Conservation (phyloP, 1,139 yeast species). For the Blastobotrys aristatus region DNA sequence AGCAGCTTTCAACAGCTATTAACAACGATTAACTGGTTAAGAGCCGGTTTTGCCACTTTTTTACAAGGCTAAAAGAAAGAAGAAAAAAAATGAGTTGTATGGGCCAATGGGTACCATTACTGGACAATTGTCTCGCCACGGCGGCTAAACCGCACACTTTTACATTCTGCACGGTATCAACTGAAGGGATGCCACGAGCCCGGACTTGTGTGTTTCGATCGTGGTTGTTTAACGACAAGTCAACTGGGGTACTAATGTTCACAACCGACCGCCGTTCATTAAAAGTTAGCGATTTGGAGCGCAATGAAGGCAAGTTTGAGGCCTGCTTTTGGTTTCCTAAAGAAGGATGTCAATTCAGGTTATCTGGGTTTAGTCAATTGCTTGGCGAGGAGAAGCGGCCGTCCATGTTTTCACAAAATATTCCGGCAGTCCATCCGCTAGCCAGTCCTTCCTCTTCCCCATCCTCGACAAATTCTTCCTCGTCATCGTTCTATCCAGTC, state of each 20-base stretch:
- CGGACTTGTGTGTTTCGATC: constrained; percentile 73
- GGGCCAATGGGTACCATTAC: constrained; percentile 30
- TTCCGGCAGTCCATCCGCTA: constrained; percentile 13
- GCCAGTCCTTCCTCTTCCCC: constrained; percentile 13
- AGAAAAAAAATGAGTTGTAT: constrained; percentile 22
- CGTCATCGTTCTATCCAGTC: constrained; percentile 20
- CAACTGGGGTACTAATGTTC: constrained; percentile 62
- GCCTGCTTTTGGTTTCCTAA: constrained; percentile 69
- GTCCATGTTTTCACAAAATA: constrained; percentile 8
- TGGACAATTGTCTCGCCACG: constrained; percentile 23
- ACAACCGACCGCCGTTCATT: constrained; percentile 69
- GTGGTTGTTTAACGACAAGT: constrained; percentile 63
- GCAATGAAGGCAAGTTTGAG: constrained; percentile 53
- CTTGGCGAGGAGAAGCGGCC: constrained; percentile 12
- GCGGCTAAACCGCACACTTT: constrained; percentile 38
- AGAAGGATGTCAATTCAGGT: constrained; percentile 61
- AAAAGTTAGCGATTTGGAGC: constrained; percentile 51
- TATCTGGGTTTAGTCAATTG: constrained; percentile 54
- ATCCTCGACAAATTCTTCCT: constrained; percentile 10
- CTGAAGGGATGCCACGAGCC: constrained; percentile 51
- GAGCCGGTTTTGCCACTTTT: too few relatives aligned
- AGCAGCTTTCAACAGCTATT: too few relatives aligned
- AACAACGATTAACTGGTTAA: too few relatives aligned
- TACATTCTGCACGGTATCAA: constrained; percentile 64
- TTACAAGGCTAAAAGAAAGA: too few relatives aligned